phyloP scores from a whole-genome alignment of 345 rosid genomes.

The Triadica sebifera region DNA sequence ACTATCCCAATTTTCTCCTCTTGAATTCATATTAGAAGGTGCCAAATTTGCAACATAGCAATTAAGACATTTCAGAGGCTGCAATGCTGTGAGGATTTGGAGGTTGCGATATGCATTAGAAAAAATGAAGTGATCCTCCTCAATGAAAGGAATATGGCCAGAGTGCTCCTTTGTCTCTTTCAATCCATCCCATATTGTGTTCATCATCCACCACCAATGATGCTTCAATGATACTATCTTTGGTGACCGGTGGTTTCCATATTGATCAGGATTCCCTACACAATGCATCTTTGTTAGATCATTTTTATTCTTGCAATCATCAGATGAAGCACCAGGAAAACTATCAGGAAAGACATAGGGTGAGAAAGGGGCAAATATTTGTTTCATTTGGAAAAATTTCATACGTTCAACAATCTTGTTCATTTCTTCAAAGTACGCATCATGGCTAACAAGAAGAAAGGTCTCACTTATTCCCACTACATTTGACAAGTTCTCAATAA shows the following conservation, averaged over 20 bases:
- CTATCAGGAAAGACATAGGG: slow-evolving; percentile 63
- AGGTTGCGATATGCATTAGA: slow-evolving; percentile 94
- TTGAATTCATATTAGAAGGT: slow-evolving; percentile 82
- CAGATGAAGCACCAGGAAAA: slow-evolving; percentile 65
- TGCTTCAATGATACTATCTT: slow-evolving; percentile 93
- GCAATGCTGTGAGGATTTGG: slow-evolving; percentile 58
- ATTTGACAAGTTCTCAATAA: slow-evolving; percentile 71
- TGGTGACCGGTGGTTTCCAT: slow-evolving; percentile 82
- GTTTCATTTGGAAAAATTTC: slow-evolving; percentile 87
- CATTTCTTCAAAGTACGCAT: slow-evolving; percentile 90
- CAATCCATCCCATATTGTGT: slow-evolving; percentile 92
- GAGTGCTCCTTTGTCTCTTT: slow-evolving; percentile 58
- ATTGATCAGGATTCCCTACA: slow-evolving; percentile 84
- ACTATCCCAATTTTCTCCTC: slow-evolving; percentile 70
- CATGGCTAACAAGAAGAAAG: slow-evolving; percentile 85
- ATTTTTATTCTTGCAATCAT: slow-evolving; percentile 73
- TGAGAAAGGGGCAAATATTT: slow-evolving; percentile 79
- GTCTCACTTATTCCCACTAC: slow-evolving; percentile 88
- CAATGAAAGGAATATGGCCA: slow-evolving; percentile 89
- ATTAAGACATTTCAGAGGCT: slow-evolving; percentile 69
- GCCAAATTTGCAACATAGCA: slow-evolving; percentile 95
- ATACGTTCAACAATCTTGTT: slow-evolving; percentile 70
- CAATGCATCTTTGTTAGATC: slow-evolving; percentile 54
- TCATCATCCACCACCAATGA: slow-evolving; percentile 99
- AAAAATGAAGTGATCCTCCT: slow-evolving; percentile 92